Percentiles rank a stretch among this genome's conserved stretches.
Evolutionary conservation across 129 eudicot species (phyloP).

Genomic region (Lonicera japonica): DNA sequence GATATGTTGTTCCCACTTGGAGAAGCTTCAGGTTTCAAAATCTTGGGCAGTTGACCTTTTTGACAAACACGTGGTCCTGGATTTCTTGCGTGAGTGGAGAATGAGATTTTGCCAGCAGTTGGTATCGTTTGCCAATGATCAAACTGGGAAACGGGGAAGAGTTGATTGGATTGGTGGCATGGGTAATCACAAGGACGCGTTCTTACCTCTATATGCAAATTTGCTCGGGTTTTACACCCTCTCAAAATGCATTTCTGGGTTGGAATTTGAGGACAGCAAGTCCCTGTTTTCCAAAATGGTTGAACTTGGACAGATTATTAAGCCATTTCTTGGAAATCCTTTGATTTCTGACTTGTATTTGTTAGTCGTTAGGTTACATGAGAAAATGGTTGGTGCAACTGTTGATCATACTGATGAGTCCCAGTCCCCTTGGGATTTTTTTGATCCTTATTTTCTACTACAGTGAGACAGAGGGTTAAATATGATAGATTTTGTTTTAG

Average conservation of each 20-base stretch:
- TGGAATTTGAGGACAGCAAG: slow-evolving; percentile 17
- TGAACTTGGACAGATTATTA: slow-evolving; percentile 46
- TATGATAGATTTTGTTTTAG: slow-evolving; percentile 5
- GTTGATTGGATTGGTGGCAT: slow-evolving; percentile 87
- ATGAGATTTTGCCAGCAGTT: slow-evolving; percentile 46
- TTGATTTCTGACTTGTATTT: slow-evolving; percentile 46
- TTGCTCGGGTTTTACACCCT: slow-evolving; percentile 65
- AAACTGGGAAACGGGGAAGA: slow-evolving; percentile 27
- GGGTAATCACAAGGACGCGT: slow-evolving; percentile 96
- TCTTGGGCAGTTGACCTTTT: slow-evolving; percentile 16
- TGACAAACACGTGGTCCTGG: slow-evolving; percentile 15
- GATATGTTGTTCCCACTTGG: slow-evolving; percentile 75
- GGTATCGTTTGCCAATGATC: slow-evolving; percentile 35
- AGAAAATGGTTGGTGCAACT: slow-evolving; percentile 24
- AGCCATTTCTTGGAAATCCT: slow-evolving; percentile 71
- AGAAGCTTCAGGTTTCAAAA: slow-evolving; percentile 37
- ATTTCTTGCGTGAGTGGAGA: slow-evolving; percentile 55
- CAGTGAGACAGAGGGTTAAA: slow-evolving; percentile 23
- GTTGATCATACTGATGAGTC: slow-evolving; percentile 17
- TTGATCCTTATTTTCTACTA: slow-evolving; percentile 73
- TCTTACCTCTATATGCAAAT: slow-evolving; percentile 77
- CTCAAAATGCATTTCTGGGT: slow-evolving; percentile 43
- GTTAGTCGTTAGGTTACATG: slow-evolving; percentile 48
- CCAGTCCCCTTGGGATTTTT: slow-evolving; percentile 53
- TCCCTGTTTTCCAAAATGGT: slow-evolving; percentile 31